phyloP scores from a whole-genome alignment of 331 rosid genomes.

The Quercus phellos region DNA sequence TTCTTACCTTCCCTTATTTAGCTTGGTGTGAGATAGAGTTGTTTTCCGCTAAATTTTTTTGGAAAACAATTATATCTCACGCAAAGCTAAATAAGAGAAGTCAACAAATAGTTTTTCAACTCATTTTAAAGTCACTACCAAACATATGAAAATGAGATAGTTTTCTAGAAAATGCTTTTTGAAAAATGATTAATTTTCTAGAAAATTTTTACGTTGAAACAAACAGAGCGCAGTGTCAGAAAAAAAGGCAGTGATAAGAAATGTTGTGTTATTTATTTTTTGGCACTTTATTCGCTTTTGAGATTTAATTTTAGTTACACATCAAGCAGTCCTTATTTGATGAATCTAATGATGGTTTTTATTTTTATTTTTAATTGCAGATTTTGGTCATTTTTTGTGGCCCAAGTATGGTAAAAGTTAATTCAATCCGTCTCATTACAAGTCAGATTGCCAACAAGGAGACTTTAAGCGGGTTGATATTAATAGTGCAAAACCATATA shows the following conservation, averaged over 20 bases:
- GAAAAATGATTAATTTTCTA: no score
- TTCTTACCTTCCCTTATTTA: no score
- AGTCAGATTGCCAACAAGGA: conserved; percentile 64
- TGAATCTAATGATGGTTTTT: background rate
- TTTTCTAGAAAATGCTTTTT: no score
- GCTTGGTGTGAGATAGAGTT: no score
- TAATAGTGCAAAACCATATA: conserved; percentile 56
- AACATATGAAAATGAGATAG: no score
- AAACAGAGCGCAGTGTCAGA: background rate
- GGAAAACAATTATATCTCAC: no score
- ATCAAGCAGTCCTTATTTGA: background rate
- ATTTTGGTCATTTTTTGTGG: conserved; percentile 66
- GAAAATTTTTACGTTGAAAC: no score
- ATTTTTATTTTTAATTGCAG: conserved; percentile 36
- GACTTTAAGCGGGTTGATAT: conserved; percentile 52
- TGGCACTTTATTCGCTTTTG: background rate
- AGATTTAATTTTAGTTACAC: background rate
- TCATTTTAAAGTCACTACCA: no score
- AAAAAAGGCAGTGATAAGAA: background rate
- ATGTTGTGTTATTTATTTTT: background rate
- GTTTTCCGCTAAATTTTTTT: no score
- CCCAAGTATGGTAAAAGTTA: conserved; percentile 55
- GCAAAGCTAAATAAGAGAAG: no score
- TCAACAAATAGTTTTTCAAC: no score
- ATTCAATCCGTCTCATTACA: conserved; percentile 41